Conservation (phyloP, 176 grass and related monocot genomes). For the Aegilops bicornis region DNA sequence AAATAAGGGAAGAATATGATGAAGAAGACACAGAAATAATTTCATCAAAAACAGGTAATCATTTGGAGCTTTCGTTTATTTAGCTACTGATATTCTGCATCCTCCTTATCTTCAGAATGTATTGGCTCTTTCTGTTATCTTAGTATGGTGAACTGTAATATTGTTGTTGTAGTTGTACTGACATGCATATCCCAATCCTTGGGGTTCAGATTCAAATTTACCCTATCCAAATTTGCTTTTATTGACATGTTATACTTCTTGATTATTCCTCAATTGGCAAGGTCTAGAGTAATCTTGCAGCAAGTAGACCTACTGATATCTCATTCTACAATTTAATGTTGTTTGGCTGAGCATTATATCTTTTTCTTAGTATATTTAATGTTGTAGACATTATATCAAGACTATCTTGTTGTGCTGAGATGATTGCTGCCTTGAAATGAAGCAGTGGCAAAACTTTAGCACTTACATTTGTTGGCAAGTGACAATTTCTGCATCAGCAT, state of each 20-base stretch:
- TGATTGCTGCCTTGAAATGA: neutral
- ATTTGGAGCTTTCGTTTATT: constrained; percentile 23
- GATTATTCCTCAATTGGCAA: constrained; percentile 4
- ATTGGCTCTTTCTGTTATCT: neutral
- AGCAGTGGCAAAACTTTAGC: neutral
- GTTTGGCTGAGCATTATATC: neutral
- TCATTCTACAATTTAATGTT: neutral
- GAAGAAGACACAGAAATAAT: constrained; percentile 53
- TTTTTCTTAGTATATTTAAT: neutral
- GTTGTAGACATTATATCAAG: neutral
- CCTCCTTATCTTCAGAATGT: constrained; percentile 17
- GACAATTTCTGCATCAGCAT: constrained; percentile 25
- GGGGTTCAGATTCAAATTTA: neutral
- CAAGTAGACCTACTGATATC: neutral
- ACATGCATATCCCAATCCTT: neutral
- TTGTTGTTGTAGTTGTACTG: neutral
- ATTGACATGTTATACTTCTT: constrained; percentile 10
- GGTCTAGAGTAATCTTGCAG: constrained; percentile 13
- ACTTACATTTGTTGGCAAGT: neutral
- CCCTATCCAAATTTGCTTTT: neutral
- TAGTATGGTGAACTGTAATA: neutral
- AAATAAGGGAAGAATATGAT: constrained; percentile 95
- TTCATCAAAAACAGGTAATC: constrained; percentile 42
- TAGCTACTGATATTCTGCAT: constrained; percentile 10
- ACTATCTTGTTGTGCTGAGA: neutral